Evolutionary conservation across 805 yeast species (phyloP).

Genomic region (Candida awuae): DNA sequence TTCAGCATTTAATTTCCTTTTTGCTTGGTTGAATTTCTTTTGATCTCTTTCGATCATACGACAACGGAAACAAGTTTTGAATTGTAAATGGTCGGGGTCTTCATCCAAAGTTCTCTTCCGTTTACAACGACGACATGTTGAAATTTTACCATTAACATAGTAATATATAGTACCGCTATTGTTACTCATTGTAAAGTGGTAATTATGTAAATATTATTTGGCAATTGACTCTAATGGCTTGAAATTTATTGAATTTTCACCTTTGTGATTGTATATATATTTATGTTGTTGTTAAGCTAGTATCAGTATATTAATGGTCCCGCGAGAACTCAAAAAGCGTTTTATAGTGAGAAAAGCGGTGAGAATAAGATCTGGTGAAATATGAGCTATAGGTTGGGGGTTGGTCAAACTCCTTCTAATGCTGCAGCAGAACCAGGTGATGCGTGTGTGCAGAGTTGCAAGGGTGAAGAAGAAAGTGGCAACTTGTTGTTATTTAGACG

Average conservation of each 20-base stretch:
- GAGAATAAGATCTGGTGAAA: neutral
- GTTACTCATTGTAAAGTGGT: too few species aligned
- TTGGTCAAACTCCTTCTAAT: too few species aligned
- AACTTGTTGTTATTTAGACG: neutral
- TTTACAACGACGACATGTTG: constrained; percentile 50
- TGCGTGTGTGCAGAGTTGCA: too few species aligned
- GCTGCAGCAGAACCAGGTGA: too few species aligned
- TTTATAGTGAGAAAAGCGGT: neutral
- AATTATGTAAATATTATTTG: neutral
- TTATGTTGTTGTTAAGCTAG: too few species aligned
- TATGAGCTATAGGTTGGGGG: too few species aligned
- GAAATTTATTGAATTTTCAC: too few species aligned
- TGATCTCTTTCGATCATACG: constrained; percentile 44
- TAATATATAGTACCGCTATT: constrained; percentile 12
- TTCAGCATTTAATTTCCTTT: constrained; percentile 17
- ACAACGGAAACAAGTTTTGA: constrained; percentile 52
- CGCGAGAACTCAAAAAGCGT: neutral
- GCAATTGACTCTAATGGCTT: too few species aligned
- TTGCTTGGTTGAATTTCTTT: constrained; percentile 25
- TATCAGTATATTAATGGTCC: neutral
- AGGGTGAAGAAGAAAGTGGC: neutral
- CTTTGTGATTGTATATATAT: too few species aligned
- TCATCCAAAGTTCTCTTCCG: constrained; percentile 48
- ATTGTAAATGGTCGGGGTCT: constrained; percentile 47
- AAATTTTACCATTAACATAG: constrained; percentile 28